Evolutionary conservation across 441 rosid species (phyloP).

Genomic region (Erysimum cheiri): DNA sequence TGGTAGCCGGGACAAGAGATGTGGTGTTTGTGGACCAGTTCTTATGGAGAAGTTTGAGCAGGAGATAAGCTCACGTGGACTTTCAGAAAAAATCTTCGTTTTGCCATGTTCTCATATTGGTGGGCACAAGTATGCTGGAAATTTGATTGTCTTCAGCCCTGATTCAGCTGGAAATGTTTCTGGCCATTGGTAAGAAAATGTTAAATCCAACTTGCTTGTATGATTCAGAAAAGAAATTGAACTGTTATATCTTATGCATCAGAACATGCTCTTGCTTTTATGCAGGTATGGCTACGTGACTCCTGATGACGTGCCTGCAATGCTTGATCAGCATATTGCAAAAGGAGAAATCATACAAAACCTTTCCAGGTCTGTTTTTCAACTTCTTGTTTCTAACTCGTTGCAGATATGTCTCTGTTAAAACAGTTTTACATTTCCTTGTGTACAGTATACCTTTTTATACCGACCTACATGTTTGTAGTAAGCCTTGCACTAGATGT

Average conservation of each 20-base stretch:
- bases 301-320: slow-evolving; percentile 85
- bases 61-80: slow-evolving; percentile 67
- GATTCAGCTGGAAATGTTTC: slow-evolving; percentile 63
- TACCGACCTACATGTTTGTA: not conserved
- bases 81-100: slow-evolving; percentile 63
- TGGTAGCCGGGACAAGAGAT: slow-evolving; percentile 86
- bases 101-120: slow-evolving; percentile 90
- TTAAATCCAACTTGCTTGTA: slow-evolving; percentile 2
- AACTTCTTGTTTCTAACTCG: slow-evolving; percentile 4
- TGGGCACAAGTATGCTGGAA: slow-evolving; percentile 98
- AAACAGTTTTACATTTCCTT: not conserved
- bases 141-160: slow-evolving; percentile 72
- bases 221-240: slow-evolving; percentile 10
- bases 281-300: slow-evolving; percentile 96
- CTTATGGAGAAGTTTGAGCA: slow-evolving; percentile 69
- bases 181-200: slow-evolving; percentile 79
- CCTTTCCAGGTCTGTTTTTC: slow-evolving; percentile 74
- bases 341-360: slow-evolving; percentile 74
- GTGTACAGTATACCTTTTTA: not conserved
- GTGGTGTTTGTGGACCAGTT: slow-evolving; percentile 94
- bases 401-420: slow-evolving; percentile 11
- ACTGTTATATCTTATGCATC: slow-evolving; percentile 12
- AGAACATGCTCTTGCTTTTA: slow-evolving; percentile 1
- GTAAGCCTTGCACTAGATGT: slow-evolving; percentile 4
- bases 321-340: slow-evolving; percentile 86